A percentile compares a stretch with the other conserved stretches of the same genome.
These are phyloP conservation scores for Crithidia brevicula DNA, from an alignment of 208 protist genomes.

Conservation along the genomic window DNA sequence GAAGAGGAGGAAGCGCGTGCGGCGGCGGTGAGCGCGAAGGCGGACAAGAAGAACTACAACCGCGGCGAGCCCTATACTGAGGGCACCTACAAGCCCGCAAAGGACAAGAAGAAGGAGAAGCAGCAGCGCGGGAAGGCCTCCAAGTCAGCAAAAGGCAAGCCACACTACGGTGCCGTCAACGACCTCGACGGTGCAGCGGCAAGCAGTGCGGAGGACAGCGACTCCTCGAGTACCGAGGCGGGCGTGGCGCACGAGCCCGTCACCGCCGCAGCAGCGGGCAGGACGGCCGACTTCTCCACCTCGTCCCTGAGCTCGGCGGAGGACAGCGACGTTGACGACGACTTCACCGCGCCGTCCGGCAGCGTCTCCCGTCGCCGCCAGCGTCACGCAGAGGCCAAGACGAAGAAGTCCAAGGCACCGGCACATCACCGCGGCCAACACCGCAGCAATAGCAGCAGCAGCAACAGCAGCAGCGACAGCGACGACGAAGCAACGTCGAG, in stretches of 20 bases:
- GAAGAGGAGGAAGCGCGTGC: not conserved
- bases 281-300: conserved; percentile 5
- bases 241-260: conserved; percentile 41
- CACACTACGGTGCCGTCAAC: conserved; percentile 11
- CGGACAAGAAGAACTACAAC: conserved; percentile 9
- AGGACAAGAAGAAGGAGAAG: not conserved
- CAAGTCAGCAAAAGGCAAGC: not conserved
- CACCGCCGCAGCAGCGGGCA: conserved; percentile 27
- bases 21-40: not conserved
- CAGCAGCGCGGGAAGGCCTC: no score
- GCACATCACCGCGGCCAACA: not conserved
- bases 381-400: conserved; percentile 9
- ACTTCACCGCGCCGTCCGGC: conserved; percentile 26
- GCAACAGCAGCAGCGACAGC: not conserved
- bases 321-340: conserved; percentile 19
- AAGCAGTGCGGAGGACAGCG: conserved; percentile 2
- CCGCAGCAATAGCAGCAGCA: conserved; percentile 1
- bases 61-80: conserved; percentile 41
- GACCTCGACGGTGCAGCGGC: conserved; percentile 19
- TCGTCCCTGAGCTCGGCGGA: conserved; percentile 2
- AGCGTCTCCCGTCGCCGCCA: conserved; percentile 21
- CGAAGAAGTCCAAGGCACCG: conserved; percentile 6
- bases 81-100: conserved; percentile 30
- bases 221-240: no score
- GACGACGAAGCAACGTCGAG: not conserved